These are phyloP conservation scores for Nicotiana knightiana DNA, from an alignment of 257 asterid species.

Conservation along the genomic window DNA sequence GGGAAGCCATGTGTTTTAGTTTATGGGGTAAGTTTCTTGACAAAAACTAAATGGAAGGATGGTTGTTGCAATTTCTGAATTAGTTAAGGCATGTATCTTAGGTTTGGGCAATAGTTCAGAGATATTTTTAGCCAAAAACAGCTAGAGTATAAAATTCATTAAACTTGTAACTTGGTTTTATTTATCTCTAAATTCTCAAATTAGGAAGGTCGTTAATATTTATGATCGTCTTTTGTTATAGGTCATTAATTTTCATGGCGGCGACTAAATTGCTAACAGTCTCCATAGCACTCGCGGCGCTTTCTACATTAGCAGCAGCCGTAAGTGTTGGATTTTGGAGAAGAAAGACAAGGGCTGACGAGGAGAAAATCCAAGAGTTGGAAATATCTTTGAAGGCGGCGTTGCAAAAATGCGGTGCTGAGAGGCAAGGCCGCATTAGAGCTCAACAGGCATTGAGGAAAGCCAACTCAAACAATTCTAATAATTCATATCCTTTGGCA, in stretches of 20 bases:
- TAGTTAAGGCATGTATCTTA: neutral
- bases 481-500: conserved; percentile 66
- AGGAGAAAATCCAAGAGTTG: conserved; percentile 42
- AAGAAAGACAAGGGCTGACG: conserved; percentile 36
- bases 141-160: neutral
- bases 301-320: conserved; percentile 36
- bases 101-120: neutral
- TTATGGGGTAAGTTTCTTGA: neutral
- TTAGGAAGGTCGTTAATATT: neutral
- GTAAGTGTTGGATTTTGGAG: conserved; percentile 33
- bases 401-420: conserved; percentile 63
- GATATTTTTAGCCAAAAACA: neutral
- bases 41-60: neutral
- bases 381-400: conserved; percentile 58
- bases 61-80: neutral
- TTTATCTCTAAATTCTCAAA: neutral
- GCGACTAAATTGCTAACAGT: conserved; percentile 29
- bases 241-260: conserved; percentile 16
- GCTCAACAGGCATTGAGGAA: conserved; percentile 86
- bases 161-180: neutral
- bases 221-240: neutral
- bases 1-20: neutral
- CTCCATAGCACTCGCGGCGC: conserved; percentile 28
- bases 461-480: conserved; percentile 29
- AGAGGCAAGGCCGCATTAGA: conserved; percentile 88